Evolutionary conservation across 495 filamentous ascomycete genomes (phyloP).

Genomic region (Chaetomium fimeti): DNA sequence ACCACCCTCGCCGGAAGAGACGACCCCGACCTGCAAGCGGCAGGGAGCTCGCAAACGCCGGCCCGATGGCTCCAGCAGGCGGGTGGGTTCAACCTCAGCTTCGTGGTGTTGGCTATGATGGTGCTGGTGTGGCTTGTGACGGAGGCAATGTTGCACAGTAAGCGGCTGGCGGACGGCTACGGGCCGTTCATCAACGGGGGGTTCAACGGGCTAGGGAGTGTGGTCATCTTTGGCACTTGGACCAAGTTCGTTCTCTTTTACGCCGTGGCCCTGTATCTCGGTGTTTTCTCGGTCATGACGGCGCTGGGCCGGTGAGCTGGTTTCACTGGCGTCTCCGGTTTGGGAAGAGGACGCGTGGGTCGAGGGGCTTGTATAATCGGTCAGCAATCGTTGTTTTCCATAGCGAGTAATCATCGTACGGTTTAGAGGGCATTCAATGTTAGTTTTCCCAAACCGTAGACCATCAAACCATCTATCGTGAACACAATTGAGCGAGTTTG

Average conservation of each 20-base stretch:
- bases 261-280: not conserved
- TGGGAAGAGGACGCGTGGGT: not conserved
- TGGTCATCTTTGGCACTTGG: constrained; percentile 15
- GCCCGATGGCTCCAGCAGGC: not conserved
- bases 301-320: not conserved
- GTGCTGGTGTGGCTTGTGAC: constrained; percentile 3
- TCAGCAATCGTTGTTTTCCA: not conserved
- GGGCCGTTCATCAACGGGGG: constrained; percentile 5
- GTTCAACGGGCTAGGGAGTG: constrained; percentile 1
- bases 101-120: not conserved
- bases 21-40: not conserved
- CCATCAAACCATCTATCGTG: no score
- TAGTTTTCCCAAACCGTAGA: not conserved
- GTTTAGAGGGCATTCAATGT: not conserved
- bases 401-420: not conserved
- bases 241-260: constrained; percentile 13
- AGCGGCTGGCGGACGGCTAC: constrained; percentile 8
- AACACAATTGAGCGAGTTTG: not conserved
- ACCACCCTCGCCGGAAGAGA: not conserved
- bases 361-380: not conserved
- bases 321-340: not conserved
- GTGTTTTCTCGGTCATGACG: not conserved
- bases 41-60: not conserved
- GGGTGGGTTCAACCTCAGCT: not conserved
- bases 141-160: constrained; percentile 16